A percentile compares a stretch with the other conserved stretches of the same genome.
Evolutionary conservation across 1,139 yeast species (phyloP).

Genomic region (Meyerozyma elateridarum): DNA sequence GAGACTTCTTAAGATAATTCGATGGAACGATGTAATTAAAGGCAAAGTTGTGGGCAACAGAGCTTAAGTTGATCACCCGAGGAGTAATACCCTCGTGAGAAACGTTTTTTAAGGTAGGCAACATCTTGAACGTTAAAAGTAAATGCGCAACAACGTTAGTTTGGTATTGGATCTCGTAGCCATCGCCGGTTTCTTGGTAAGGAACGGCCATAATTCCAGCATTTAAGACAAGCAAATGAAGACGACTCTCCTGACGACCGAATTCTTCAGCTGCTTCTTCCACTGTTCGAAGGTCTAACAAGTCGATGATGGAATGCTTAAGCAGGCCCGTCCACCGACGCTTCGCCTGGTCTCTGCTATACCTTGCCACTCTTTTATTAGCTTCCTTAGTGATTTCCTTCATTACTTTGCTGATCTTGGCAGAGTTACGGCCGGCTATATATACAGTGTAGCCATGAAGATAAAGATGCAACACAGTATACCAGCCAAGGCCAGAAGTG

Average conservation of each 20-base stretch:
- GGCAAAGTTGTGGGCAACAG: conserved; percentile 30
- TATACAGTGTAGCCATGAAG: conserved; percentile 76
- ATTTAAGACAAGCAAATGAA: conserved; percentile 36
- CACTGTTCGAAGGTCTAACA: conserved; percentile 28
- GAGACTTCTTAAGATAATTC: conserved; percentile 20
- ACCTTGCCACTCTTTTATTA: conserved; percentile 18
- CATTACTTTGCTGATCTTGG: conserved; percentile 54
- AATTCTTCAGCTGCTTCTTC: conserved; percentile 26
- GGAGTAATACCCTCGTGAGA: conserved; percentile 20
- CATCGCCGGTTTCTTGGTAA: conserved; percentile 31
- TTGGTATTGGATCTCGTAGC: conserved; percentile 39
- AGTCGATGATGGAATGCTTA: conserved; percentile 28
- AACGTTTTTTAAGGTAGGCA: conserved; percentile 25
- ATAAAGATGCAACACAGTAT: conserved; percentile 67
- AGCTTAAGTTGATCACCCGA: conserved; percentile 30
- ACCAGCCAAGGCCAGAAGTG: conserved; percentile 76
- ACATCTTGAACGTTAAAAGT: conserved; percentile 27
- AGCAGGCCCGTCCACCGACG: conserved; percentile 24
- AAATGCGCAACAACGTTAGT: conserved; percentile 35
- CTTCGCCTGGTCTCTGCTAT: conserved; percentile 16
- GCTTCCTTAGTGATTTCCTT: conserved; percentile 55
- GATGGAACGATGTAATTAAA: conserved; percentile 22
- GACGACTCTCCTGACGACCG: conserved; percentile 19
- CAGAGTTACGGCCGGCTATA: conserved; percentile 62
- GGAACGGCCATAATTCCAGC: conserved; percentile 43